Evolutionary conservation across 257 asterid species (phyloP).

Genomic region (Fraxinus excelsior): DNA sequence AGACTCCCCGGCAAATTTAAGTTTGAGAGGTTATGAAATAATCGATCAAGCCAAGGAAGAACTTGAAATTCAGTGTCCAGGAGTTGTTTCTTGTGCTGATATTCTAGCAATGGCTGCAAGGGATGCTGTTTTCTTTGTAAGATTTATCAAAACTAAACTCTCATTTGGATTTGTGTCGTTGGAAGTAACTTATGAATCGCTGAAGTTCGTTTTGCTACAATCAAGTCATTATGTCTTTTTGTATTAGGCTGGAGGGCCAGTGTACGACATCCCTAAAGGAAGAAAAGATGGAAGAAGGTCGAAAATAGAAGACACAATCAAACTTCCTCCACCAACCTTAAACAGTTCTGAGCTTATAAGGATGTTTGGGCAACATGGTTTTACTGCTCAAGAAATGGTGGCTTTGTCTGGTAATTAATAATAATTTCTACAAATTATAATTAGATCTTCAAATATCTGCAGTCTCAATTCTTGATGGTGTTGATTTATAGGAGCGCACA

Average conservation of each 20-base stretch:
- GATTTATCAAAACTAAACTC: neutral
- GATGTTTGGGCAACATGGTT: constrained; percentile 74
- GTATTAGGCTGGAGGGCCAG: constrained; percentile 82
- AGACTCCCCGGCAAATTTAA: constrained; percentile 89
- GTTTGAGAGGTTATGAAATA: constrained; percentile 75
- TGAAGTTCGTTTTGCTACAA: too few relatives aligned
- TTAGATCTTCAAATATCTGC: too few relatives aligned
- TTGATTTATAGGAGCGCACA: constrained; percentile 65
- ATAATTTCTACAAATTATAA: too few relatives aligned
- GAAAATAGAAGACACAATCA: constrained; percentile 74
- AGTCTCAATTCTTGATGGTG: neutral
- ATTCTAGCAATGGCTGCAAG: constrained; percentile 93
- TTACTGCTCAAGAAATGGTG: constrained; percentile 86
- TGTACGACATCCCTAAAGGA: constrained; percentile 75
- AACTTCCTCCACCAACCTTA: constrained; percentile 72
- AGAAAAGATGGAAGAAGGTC: constrained; percentile 86
- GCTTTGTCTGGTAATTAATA: constrained; percentile 67
- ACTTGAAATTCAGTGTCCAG: constrained; percentile 76
- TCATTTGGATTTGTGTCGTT: neutral
- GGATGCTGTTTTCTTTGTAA: constrained; percentile 88
- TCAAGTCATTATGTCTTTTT: neutral
- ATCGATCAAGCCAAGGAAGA: constrained; percentile 72
- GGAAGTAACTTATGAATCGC: too few relatives aligned
- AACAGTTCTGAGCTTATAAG: constrained; percentile 72
- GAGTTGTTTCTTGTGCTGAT: constrained; percentile 95